These are phyloP conservation scores for Escovopsis sp. DNA, from an alignment of 2,329 filamentous ascomycete genomes.

Conservation along the genomic window DNA sequence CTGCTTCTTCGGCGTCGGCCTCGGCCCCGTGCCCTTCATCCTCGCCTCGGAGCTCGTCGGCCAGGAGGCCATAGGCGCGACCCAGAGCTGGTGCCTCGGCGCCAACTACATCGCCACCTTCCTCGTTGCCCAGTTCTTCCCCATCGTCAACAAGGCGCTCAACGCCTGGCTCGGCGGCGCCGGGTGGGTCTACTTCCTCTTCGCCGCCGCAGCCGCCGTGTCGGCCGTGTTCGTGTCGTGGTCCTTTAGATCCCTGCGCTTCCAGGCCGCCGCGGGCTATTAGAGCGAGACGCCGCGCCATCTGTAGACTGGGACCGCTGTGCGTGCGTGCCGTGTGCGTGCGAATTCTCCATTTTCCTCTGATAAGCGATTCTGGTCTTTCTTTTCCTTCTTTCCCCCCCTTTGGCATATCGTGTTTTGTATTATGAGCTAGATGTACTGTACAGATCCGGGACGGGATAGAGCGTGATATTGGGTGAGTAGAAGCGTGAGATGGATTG, in stretches of 20 bases:
- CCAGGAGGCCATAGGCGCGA: constrained; percentile 78
- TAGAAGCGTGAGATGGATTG: too few relatives aligned
- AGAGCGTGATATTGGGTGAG: too few relatives aligned
- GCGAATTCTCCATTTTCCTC: too few relatives aligned
- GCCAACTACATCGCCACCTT: constrained; percentile 89
- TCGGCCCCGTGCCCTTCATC: constrained; percentile 92
- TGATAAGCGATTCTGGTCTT: too few relatives aligned
- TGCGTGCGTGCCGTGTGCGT: too few relatives aligned
- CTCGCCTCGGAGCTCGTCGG: constrained; percentile 82
- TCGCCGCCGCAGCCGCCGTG: constrained; percentile 55
- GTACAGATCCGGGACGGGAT: too few relatives aligned
- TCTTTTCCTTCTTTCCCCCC: too few relatives aligned
- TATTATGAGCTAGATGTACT: too few relatives aligned
- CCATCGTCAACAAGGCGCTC: constrained; percentile 62
- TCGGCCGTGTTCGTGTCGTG: constrained; percentile 57
- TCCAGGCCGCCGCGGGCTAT: constrained; percentile 5
- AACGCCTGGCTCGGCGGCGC: constrained; percentile 49
- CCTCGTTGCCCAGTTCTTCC: constrained; percentile 88
- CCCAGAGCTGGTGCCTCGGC: constrained; percentile 75
- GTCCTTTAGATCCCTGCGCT: constrained; percentile 6
- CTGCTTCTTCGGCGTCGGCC: constrained; percentile 73
- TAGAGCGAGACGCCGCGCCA: background rate
- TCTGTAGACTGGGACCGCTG: too few relatives aligned
- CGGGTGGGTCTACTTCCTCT: constrained; percentile 86
- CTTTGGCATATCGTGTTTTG: too few relatives aligned